phyloP scores from a whole-genome alignment of 1,139 yeast genomes.

The Diutina pseudorugosa region DNA sequence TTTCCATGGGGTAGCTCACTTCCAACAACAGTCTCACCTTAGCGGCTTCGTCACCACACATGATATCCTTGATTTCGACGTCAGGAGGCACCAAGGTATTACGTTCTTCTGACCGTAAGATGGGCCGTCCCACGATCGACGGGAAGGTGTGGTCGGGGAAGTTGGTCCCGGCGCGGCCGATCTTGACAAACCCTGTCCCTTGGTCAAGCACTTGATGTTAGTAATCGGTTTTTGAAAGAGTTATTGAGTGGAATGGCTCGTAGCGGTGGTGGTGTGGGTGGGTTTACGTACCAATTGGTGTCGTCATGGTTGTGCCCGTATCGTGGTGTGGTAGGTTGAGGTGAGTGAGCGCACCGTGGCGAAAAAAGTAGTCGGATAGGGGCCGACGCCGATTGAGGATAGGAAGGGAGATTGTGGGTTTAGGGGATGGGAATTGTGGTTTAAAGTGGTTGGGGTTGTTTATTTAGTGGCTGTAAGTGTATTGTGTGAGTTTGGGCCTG shows the following conservation, averaged over 20 bases:
- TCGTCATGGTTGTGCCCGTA: neutral
- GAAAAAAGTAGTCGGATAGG: neutral
- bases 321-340: neutral
- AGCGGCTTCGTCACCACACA: conserved; percentile 96
- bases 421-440: too few species aligned
- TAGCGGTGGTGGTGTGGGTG: neutral
- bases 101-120: conserved; percentile 91
- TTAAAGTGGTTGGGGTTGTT: too few species aligned
- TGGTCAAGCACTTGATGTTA: conserved; percentile 70
- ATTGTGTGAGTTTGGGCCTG: too few species aligned
- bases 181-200: conserved; percentile 95
- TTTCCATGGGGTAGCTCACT: conserved; percentile 95
- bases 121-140: conserved; percentile 95
- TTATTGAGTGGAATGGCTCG: neutral
- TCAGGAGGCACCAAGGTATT: conserved; percentile 41
- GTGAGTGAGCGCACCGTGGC: conserved; percentile 3
- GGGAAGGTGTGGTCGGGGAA: conserved; percentile 99
- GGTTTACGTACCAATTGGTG: conserved; percentile 2
- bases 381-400: neutral
- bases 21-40: conserved; percentile 83
- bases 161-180: conserved; percentile 94
- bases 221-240: neutral
- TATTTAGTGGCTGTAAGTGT: too few species aligned
- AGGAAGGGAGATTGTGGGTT: neutral
- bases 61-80: conserved; percentile 75